A percentile compares a stretch with the other conserved stretches of the same genome.
These are phyloP conservation scores for Penicillium sp. DNA, from an alignment of 2,329 filamentous ascomycete genomes.

Conservation along the genomic window DNA sequence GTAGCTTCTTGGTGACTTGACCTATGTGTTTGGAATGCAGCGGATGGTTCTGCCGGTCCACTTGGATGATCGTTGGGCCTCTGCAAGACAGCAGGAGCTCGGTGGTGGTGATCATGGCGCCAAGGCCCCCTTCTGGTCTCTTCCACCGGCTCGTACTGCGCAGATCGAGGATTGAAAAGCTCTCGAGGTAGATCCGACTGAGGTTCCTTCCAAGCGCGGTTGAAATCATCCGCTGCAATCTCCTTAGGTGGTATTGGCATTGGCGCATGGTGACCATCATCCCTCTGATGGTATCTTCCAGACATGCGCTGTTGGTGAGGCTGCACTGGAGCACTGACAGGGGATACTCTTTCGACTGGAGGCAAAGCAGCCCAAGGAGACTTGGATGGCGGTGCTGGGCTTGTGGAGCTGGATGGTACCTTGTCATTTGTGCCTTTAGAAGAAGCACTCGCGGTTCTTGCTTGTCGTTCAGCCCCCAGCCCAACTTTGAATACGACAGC, in stretches of 20 bases:
- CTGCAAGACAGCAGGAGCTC: conserved; percentile 76
- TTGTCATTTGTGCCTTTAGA: conserved; percentile 54
- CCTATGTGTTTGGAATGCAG: conserved; percentile 78
- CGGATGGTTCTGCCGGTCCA: conserved; percentile 74
- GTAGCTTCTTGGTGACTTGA: conserved; percentile 60
- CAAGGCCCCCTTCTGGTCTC: conserved; percentile 68
- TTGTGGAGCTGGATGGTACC: conserved; percentile 46
- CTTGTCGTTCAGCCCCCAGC: conserved; percentile 45
- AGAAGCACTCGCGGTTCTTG: conserved; percentile 43
- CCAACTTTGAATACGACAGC: conserved; percentile 49
- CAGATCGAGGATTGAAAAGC: conserved; percentile 91
- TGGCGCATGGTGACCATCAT: conserved; percentile 50
- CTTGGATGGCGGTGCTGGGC: conserved; percentile 62
- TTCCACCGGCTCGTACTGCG: conserved; percentile 81
- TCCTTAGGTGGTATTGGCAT: conserved; percentile 62
- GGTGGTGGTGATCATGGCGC: conserved; percentile 62
- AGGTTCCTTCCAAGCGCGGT: conserved; percentile 75
- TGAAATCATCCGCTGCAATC: conserved; percentile 92
- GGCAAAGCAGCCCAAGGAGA: conserved; percentile 89
- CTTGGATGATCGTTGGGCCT: conserved; percentile 61
- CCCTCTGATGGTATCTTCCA: conserved; percentile 54
- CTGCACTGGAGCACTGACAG: conserved; percentile 53
- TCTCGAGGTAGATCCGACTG: conserved; percentile 63
- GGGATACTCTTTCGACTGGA: conserved; percentile 76
- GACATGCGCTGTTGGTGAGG: conserved; percentile 48